Base-by-base conservation (phyloP, 148 eudicot species). In the Persicaria maculosa region DNA sequence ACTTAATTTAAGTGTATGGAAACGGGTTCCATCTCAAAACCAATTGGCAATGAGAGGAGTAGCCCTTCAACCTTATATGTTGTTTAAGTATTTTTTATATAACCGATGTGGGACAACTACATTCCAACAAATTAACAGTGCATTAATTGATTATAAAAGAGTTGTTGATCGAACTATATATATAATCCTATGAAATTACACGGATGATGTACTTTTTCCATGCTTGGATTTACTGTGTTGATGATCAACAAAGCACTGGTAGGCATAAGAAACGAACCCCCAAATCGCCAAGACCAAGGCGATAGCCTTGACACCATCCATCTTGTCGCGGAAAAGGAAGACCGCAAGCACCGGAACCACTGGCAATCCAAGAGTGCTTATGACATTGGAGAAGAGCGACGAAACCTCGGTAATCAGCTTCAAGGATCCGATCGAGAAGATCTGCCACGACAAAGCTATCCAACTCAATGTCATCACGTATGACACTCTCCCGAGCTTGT, bases 261-360 rank as follows among this genome's bases (percentile, higher is more conserved):
- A 85, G 8, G 85, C 78, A 44, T 85, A 87, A 6, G 90, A 87
- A 44, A 78, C 6, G 59, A 85, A 87, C 0, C 90, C 90, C 90
- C 88, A 87, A 5, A 81, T 2, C 10, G 88, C 86, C 48, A 87
- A 61, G 19, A 85, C 50, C 80, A 83, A 55, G 17, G 86, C 73
- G 5, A 85, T 79, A 19, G 64, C 83, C 78, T 85, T 87, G 45
- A 83, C 80, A 4, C 88, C 86, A 73, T 78, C 79, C 85, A 87
- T 83, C 77, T 77, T 81, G 61, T 87, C 88, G 70, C 78, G 82
- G 71, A 87, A 87, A 59, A 85, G 73, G 10, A 87, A 65, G 1
- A 87, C 86, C 1, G 86, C 86, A 2, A 85, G 77, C 53, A 87
- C 73, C 0, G 90, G 90, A 74, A 85, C 79, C 44, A 82, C 44